A percentile compares a stretch with the other conserved stretches of the same genome.
phyloP scores from a whole-genome alignment of 306 rosid species.

The Prunus mume region DNA sequence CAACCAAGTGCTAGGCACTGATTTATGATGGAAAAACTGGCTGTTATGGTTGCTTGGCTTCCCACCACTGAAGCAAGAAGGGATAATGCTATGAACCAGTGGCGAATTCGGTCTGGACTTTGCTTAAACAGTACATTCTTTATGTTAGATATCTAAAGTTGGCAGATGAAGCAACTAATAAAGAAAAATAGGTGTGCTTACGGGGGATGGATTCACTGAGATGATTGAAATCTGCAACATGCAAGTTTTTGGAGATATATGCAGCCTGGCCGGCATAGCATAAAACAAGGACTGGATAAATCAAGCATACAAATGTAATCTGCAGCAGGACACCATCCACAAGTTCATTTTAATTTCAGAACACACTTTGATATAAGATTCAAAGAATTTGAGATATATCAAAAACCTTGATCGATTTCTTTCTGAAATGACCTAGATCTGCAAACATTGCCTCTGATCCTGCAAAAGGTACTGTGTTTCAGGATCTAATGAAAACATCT shows the following conservation, averaged over 20 bases:
- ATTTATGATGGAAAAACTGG: constrained; percentile 74
- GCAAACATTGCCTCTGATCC: constrained; percentile 85
- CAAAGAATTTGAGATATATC: constrained; percentile 8
- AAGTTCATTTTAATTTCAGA: constrained; percentile 15
- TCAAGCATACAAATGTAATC: constrained; percentile 70
- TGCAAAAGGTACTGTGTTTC: constrained; percentile 27
- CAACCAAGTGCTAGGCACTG: constrained; percentile 84
- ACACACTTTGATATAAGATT: background rate
- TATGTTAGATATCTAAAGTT: constrained; percentile 20
- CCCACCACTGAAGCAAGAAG: constrained; percentile 76
- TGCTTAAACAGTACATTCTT: background rate
- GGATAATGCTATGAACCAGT: constrained; percentile 47
- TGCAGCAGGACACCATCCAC: constrained; percentile 33
- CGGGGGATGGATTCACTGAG: constrained; percentile 65
- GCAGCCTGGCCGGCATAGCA: constrained; percentile 87
- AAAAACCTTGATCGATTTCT: constrained; percentile 67
- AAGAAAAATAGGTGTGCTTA: constrained; percentile 32
- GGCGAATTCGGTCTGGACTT: constrained; percentile 45
- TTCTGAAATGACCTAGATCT: constrained; percentile 77
- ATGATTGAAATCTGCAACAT: constrained; percentile 40
- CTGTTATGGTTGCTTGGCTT: constrained; percentile 92
- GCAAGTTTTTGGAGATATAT: constrained; percentile 57
- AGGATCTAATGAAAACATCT: constrained; percentile 4
- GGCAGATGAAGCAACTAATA: background rate
- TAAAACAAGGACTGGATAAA: constrained; percentile 70